Evolutionary conservation across 805 yeast species (phyloP).

Genomic region (Lipomyces starkeyi): DNA sequence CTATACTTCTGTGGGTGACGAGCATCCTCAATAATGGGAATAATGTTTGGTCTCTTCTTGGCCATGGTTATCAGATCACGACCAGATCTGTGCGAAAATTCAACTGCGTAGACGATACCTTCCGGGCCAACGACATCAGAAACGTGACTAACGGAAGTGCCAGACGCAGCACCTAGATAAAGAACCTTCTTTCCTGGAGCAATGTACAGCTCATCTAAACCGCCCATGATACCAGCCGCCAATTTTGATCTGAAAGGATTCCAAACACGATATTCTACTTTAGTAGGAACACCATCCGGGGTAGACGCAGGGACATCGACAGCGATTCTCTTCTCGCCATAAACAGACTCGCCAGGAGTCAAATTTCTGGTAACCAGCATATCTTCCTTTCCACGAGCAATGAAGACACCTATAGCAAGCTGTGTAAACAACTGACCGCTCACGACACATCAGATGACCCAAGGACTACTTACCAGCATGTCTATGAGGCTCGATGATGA

Average conservation of each 20-base stretch:
- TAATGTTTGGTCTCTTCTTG: slow-evolving; percentile 98
- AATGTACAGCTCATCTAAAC: slow-evolving; percentile 95
- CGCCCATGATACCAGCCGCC: slow-evolving; percentile 99
- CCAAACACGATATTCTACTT: slow-evolving; percentile 99
- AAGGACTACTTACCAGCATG: slow-evolving; percentile 66
- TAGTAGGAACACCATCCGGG: slow-evolving; percentile 70
- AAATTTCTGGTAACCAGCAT: slow-evolving; percentile 93
- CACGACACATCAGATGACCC: slow-evolving; percentile 42
- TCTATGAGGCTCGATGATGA: slow-evolving; percentile 97
- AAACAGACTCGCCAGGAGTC: slow-evolving; percentile 98
- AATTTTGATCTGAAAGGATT: slow-evolving; percentile 99
- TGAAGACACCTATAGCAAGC: slow-evolving; percentile 65
- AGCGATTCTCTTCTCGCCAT: slow-evolving; percentile 96
- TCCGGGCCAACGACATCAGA: slow-evolving; percentile 99
- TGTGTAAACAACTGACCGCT: neutral
- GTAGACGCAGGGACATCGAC: slow-evolving; percentile 91
- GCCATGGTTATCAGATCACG: slow-evolving; percentile 99
- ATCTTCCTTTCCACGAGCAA: slow-evolving; percentile 99
- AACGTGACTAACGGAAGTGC: slow-evolving; percentile 98
- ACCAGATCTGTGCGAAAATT: slow-evolving; percentile 99
- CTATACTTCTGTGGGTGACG: slow-evolving; percentile 99
- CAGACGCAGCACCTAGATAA: slow-evolving; percentile 98
- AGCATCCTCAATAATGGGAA: slow-evolving; percentile 99
- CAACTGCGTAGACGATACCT: slow-evolving; percentile 98
- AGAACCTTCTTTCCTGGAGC: slow-evolving; percentile 98